A percentile compares a stretch with the other conserved stretches of the same genome.
Conservation (phyloP, 2,329 filamentous ascomycete genomes). For the Canariomyces notabilis region DNA sequence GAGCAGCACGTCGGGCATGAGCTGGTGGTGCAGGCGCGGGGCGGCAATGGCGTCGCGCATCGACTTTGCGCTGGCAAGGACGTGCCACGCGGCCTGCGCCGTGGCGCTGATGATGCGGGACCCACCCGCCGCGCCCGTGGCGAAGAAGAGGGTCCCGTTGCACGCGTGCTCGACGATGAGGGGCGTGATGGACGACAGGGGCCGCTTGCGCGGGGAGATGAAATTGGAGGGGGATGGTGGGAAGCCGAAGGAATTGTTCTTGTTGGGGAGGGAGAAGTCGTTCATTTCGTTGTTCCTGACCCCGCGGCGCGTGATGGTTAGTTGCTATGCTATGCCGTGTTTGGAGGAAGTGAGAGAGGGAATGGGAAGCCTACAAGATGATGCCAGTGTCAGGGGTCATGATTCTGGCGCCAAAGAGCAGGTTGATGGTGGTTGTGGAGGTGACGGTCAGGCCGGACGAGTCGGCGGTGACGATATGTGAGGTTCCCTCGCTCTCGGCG, state of each 20-base stretch:
- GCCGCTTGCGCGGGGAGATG: constrained; percentile 73
- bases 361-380: constrained; percentile 48
- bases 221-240: constrained; percentile 76
- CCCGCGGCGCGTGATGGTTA: no score
- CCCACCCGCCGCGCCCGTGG: constrained; percentile 75
- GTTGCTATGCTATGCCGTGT: no score
- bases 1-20: constrained; percentile 61
- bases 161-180: constrained; percentile 65
- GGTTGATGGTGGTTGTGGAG: constrained; percentile 81
- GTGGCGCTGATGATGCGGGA: constrained; percentile 80
- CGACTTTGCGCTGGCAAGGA: constrained; percentile 63
- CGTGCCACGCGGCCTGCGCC: constrained; percentile 69
- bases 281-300: constrained; percentile 59
- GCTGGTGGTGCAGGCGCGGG: constrained; percentile 77
- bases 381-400: constrained; percentile 79
- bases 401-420: constrained; percentile 74
- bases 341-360: constrained; percentile 22
- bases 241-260: constrained; percentile 78
- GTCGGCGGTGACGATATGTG: constrained; percentile 69
- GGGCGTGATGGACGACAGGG: constrained; percentile 76
- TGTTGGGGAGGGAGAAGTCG: constrained; percentile 81
- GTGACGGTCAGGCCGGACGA: constrained; percentile 68
- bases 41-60: constrained; percentile 58
- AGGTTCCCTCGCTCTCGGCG: constrained; percentile 67
- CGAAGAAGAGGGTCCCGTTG: constrained; percentile 64